These are phyloP conservation scores for Saraca asoca DNA, from an alignment of 331 rosid species.

Conservation along the genomic window DNA sequence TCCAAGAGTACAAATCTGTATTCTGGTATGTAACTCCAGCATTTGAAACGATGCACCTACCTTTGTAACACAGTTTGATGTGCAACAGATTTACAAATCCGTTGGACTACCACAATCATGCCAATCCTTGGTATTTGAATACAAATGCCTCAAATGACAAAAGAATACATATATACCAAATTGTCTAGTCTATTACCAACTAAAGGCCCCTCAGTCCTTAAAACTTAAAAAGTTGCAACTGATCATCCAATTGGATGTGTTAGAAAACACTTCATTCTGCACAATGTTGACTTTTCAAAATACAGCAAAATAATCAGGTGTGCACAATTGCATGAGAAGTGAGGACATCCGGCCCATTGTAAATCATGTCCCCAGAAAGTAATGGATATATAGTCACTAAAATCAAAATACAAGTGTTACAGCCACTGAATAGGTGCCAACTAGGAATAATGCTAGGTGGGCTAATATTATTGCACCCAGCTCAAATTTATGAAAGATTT, in stretches of 20 bases:
- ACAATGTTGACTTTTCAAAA: neutral
- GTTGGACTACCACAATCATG: constrained; percentile 26
- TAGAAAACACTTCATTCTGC: neutral
- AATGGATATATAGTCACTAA: too few relatives aligned
- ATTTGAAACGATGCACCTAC: constrained; percentile 8
- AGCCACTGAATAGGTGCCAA: too few relatives aligned
- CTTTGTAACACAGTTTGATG: constrained; percentile 15
- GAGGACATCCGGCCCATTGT: neutral
- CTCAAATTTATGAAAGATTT: too few relatives aligned
- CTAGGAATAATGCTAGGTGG: too few relatives aligned
- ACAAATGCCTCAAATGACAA: neutral
- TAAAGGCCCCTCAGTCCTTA: neutral
- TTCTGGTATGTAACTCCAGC: neutral
- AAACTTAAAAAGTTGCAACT: neutral
- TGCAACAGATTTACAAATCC: constrained; percentile 19
- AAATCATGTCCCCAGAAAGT: too few relatives aligned
- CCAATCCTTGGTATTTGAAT: constrained; percentile 14
- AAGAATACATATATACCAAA: neutral
- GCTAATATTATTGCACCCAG: too few relatives aligned
- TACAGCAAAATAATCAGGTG: neutral
- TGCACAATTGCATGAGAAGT: neutral
- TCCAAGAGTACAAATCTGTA: neutral
- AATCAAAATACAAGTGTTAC: too few relatives aligned
- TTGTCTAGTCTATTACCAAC: neutral
- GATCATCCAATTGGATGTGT: neutral